Base-by-base conservation (phyloP, 2,329 filamentous ascomycete species). In the Xylaria multiplex region DNA sequence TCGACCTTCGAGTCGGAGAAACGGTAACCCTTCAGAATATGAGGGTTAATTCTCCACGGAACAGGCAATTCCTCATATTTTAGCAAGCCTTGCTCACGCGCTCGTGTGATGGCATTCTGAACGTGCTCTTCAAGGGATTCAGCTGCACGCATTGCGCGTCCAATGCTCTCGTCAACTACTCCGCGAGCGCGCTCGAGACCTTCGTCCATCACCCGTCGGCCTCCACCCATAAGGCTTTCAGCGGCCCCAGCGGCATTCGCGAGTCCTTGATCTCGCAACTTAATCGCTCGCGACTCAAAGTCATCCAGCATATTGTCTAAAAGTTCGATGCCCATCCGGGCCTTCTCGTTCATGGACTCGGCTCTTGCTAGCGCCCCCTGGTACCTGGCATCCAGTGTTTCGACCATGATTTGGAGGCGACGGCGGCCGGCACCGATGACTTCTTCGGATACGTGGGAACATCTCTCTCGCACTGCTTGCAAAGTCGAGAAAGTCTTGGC, bases 11-110 rank as follows among this genome's bases (percentile, higher is more conserved):
- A 93, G 74, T 97, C 93, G 67, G 89, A 91, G 82, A 99, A 99
- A 58, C 96, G 94, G 78, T 99, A 99, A 19, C 96, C 96, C 60
- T 88, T 88, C 58, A 90, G 84, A 76, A 99, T 98, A 80, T 99
- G 93, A 1, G 94, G 93, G 80, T 99, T 99, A 75, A 97, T 91
- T 67, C 92, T 88, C 96, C 96, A 99, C 0, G 96, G 96, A 43
- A 91, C 84, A 1, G 96, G 96, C 5, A 99, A 85, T 74, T 97
- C 93, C 53, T 97, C 89, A 80, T 98, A 99, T 67, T 87, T 86
- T 71, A 99, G 91, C 14, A 97, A 85, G 54, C 94, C 93, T 56
- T 93, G 86, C 76, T 96, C 90, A 71, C 91, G 87, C 32, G 94
- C 93, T 64, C 89, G 85, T 22, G 83, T 74, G 62, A 97, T 88